A percentile compares a stretch with the other conserved stretches of the same genome.
These are phyloP conservation scores for Rhinocladiella mackenziei DNA, from an alignment of 2,329 filamentous ascomycete genomes.

Conservation along the genomic window DNA sequence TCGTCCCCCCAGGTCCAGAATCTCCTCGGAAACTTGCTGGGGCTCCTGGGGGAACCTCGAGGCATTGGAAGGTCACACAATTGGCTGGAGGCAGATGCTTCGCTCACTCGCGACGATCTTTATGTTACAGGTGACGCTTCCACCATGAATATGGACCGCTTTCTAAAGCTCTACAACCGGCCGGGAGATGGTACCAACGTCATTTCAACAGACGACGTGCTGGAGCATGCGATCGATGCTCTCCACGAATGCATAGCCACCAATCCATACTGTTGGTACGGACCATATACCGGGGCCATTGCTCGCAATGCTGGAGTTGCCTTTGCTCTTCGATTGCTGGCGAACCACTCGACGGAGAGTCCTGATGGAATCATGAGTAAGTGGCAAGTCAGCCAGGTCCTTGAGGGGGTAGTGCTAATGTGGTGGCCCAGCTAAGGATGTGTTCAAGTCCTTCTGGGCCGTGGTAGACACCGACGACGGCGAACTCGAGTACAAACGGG, in stretches of 20 bases:
- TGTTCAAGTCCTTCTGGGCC: constrained; percentile 47
- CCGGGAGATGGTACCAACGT: constrained; percentile 36
- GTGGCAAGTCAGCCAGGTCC: constrained; percentile 14
- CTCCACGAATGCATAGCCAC: constrained; percentile 47
- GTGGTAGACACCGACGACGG: constrained; percentile 42
- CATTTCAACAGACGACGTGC: constrained; percentile 10
- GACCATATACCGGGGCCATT: constrained; percentile 50
- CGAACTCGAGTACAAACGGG: constrained; percentile 43
- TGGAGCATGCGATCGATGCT: constrained; percentile 42
- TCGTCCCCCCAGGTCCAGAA: constrained; percentile 38
- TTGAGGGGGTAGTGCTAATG: not conserved
- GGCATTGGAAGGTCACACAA: constrained; percentile 53
- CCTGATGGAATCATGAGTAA: constrained; percentile 39
- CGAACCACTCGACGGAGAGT: constrained; percentile 44
- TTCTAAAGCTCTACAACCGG: constrained; percentile 47
- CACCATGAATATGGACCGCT: constrained; percentile 51
- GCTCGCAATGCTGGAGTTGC: constrained; percentile 48
- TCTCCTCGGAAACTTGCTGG: constrained; percentile 43
- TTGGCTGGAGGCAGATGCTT: constrained; percentile 53
- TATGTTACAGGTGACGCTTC: constrained; percentile 51
- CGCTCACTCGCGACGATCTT: constrained; percentile 51
- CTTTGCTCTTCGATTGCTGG: constrained; percentile 43
- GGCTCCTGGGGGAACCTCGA: constrained; percentile 45
- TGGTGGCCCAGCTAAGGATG: constrained; percentile 36
- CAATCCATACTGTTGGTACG: constrained; percentile 55